Percentiles rank a stretch among this genome's conserved stretches.
phyloP scores from a whole-genome alignment of 495 filamentous ascomycete species.

The Cercophora scortea region DNA sequence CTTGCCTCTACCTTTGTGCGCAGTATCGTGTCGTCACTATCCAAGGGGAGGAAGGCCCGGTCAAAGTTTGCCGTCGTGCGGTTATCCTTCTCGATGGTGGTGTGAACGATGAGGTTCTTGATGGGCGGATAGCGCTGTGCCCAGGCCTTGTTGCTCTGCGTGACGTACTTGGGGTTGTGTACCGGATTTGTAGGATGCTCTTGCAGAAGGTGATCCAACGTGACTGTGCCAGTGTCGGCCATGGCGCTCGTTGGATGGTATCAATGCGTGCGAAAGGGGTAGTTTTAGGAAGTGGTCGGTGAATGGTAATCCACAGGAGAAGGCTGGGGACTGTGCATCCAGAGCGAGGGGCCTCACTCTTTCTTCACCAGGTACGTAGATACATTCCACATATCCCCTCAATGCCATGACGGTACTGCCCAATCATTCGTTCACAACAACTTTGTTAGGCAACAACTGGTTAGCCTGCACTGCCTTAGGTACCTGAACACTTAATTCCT shows the following conservation, averaged over 20 bases:
- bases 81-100: background rate
- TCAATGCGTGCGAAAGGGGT: slow-evolving; percentile 1
- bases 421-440: too few relatives aligned
- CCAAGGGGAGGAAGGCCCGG: slow-evolving; percentile 3
- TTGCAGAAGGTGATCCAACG: background rate
- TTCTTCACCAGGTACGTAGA: too few relatives aligned
- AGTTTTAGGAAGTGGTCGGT: background rate
- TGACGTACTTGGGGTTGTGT: background rate
- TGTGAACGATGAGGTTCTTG: slow-evolving; percentile 7
- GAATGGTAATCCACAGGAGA: background rate
- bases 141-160: slow-evolving; percentile 7
- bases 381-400: too few relatives aligned
- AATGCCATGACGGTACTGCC: too few relatives aligned
- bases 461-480: too few relatives aligned
- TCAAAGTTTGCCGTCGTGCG: slow-evolving; percentile 3
- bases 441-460: background rate
- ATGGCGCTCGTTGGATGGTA: slow-evolving; percentile 3
- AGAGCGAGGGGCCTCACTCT: slow-evolving; percentile 3
- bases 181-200: slow-evolving; percentile 5
- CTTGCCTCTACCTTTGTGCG: slow-evolving; percentile 1
- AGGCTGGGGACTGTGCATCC: slow-evolving; percentile 1
- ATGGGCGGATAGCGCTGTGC: slow-evolving; percentile 1
- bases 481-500: too few relatives aligned
- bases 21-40: slow-evolving; percentile 2
- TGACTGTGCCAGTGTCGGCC: background rate